Evolutionary conservation across 805 yeast genomes (phyloP).

Genomic region (Saccharomyces eubayanus): DNA sequence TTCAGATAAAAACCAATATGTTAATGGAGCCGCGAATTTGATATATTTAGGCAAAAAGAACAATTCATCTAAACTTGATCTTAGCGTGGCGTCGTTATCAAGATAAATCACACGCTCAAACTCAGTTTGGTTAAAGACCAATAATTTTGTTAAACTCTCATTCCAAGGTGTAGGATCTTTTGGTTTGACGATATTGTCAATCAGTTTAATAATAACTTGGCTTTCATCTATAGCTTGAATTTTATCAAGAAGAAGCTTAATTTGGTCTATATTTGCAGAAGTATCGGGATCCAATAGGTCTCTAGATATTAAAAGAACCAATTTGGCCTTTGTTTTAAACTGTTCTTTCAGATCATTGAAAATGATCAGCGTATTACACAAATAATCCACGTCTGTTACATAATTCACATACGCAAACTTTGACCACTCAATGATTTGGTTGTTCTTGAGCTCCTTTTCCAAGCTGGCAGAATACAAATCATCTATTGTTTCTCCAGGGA

Average conservation of each 20-base stretch:
- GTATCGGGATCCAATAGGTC: constrained; percentile 21
- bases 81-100: constrained; percentile 48
- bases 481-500: constrained; percentile 23
- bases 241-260: constrained; percentile 1
- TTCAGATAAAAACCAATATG: constrained; percentile 34
- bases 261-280: constrained; percentile 8
- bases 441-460: constrained; percentile 5
- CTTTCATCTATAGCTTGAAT: constrained; percentile 10
- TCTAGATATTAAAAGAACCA: constrained; percentile 38
- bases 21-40: constrained; percentile 39
- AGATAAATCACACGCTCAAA: constrained; percentile 48
- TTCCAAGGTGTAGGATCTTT: constrained; percentile 37
- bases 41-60: constrained; percentile 42
- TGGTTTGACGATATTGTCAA: constrained; percentile 18
- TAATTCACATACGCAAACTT: constrained; percentile 51
- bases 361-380: constrained; percentile 46
- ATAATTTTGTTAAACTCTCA: constrained; percentile 47
- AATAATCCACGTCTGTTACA: constrained; percentile 45
- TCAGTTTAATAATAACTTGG: constrained; percentile 22
- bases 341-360: constrained; percentile 34
- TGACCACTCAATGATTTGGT: constrained; percentile 33
- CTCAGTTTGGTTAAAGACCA: constrained; percentile 41
- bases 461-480: constrained; percentile 11
- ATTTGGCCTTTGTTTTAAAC: constrained; percentile 35
- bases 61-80: constrained; percentile 39